Evolutionary conservation across 768 basidiomycete species (phyloP).

Genomic region (Tubosaeta sp.): DNA sequence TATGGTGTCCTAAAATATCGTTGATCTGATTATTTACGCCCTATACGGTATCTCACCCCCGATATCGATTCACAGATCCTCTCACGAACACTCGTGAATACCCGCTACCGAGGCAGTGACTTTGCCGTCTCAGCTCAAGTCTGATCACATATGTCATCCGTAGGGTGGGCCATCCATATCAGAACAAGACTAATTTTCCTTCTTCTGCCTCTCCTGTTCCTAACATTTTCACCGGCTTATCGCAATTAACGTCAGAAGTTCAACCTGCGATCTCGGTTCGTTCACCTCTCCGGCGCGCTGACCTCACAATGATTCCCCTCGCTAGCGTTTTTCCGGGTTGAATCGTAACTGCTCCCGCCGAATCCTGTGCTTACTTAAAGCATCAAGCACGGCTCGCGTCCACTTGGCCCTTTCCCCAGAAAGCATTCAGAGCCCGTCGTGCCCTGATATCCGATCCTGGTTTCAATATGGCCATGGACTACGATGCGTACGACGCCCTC

Average conservation of each 20-base stretch:
- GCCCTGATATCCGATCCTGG: background rate
- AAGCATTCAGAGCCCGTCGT: background rate
- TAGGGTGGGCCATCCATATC: constrained; percentile 13
- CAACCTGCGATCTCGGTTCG: constrained; percentile 4
- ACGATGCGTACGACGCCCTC: constrained; percentile 76
- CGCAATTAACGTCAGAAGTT: constrained; percentile 20
- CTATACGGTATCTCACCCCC: constrained; percentile 10
- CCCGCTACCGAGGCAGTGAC: constrained; percentile 1
- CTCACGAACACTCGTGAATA: constrained; percentile 14
- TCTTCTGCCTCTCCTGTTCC: constrained; percentile 5
- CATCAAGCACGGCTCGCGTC: background rate
- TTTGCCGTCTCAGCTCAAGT: background rate
- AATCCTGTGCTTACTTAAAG: background rate
- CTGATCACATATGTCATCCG: constrained; percentile 7
- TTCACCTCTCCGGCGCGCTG: background rate
- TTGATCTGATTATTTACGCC: constrained; percentile 7
- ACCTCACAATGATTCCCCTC: constrained; percentile 1
- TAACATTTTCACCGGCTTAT: constrained; percentile 5
- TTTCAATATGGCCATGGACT: constrained; percentile 36
- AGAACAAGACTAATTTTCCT: constrained; percentile 13
- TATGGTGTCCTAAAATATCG: constrained; percentile 17
- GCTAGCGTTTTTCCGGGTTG: constrained; percentile 1
- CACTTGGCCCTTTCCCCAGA: constrained; percentile 2
- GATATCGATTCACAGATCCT: constrained; percentile 20
- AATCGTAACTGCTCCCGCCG: constrained; percentile 1